Base-by-base conservation (phyloP, 176 grass and related monocot species). In the Oryza meridionalis region DNA sequence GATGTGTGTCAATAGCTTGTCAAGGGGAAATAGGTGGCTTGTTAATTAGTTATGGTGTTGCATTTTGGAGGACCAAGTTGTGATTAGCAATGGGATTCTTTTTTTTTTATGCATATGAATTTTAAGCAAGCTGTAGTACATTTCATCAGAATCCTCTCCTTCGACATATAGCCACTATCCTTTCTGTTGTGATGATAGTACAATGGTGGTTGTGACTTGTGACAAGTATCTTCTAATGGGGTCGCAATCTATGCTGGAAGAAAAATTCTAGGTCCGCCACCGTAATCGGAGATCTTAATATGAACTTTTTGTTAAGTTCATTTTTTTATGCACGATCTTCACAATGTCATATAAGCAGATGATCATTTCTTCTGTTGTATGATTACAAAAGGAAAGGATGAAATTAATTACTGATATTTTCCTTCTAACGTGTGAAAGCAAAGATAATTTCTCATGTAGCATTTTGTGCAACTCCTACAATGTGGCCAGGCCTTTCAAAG, bases 311-410 rank as follows among this genome's bases (percentile, higher is more conserved):
- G 0, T 44, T 44, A 12, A 46, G 44, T 46, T 12, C 44, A 3
- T 7, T 45, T 12, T 46, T 46, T 46, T 46, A 16, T 51, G 14
- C 14, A 16, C 15, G 1, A 6, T 22, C 12, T 6, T 21, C 51
- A 59, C n/a, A 44, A 0, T 27, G 65, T 77, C 51, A 63, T 64
- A 12, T 72, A 83, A 83, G 74, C 75, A 66, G 17, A 19, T 13
- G 44, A 11, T 78, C 67, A 78, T 33, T 45, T 9, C 7, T 42
- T 78, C 0, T n/a, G 37, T 33, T 53, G n/a, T 33, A 4, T 32
- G n/a, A 77, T 47, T n/a, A 31, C 3, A 9, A 66, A 67, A 50
- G 25, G 35, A 49, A 61, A 49, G 1, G 53, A 32, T 78, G 32
- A 70, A 26, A 33, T 47, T 55, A 31, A 32, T 40, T 15, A 16